Conservation (phyloP, 108 stramenopile species). For the Cyclotella choctawhatcheeana region DNA sequence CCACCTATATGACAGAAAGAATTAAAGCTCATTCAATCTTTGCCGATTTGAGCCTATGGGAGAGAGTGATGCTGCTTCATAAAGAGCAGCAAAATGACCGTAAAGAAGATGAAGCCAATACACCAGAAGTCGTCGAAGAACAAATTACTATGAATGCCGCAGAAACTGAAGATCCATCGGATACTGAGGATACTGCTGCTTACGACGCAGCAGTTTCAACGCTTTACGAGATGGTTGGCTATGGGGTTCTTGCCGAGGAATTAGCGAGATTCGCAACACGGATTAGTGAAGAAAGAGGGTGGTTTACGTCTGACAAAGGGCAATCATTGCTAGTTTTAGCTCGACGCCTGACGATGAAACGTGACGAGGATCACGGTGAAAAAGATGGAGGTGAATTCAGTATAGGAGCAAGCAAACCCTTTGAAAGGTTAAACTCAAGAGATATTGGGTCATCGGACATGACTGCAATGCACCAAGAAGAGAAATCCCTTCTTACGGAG, state of each 20-base stretch:
- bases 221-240: conserved; percentile 90
- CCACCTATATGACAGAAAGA: conserved; percentile 76
- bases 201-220: conserved; percentile 87
- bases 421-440: conserved; percentile 5
- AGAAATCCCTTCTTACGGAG: conserved; percentile 39
- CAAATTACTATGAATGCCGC: conserved; percentile 26
- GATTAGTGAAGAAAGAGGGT: conserved; percentile 68
- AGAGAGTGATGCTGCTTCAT: conserved; percentile 69
- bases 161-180: conserved; percentile 50
- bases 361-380: conserved; percentile 72
- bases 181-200: conserved; percentile 58
- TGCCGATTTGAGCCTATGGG: conserved; percentile 83
- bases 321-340: conserved; percentile 78
- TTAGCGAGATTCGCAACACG: conserved; percentile 81
- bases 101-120: conserved; percentile 43
- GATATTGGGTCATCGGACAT: too few species aligned
- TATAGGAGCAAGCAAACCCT: conserved; percentile 12
- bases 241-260: conserved; percentile 81
- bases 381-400: conserved; percentile 43
- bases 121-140: conserved; percentile 28
- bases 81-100: conserved; percentile 55
- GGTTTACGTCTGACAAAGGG: conserved; percentile 79
- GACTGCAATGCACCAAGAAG: conserved; percentile 22
- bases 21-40: conserved; percentile 82
- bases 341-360: conserved; percentile 67